phyloP scores from a whole-genome alignment of 257 asterid genomes.

The Thymus mandschuricus region DNA sequence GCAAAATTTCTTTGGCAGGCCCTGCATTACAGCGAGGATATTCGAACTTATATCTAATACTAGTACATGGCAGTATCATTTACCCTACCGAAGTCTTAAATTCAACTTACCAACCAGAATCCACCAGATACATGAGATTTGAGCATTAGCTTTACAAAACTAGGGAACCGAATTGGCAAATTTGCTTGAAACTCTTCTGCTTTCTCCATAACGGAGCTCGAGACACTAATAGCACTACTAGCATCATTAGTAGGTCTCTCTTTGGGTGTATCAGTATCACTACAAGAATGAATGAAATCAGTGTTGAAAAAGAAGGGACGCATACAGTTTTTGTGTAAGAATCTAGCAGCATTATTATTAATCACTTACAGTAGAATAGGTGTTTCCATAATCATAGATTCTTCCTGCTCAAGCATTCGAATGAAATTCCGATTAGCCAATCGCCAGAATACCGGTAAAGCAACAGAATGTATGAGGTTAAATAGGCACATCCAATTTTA shows the following conservation, averaged over 20 bases:
- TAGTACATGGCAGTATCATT: too few species aligned
- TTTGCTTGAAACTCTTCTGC: constrained; percentile 51
- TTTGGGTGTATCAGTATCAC: constrained; percentile 24
- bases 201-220: constrained; percentile 35
- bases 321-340: not conserved
- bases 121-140: constrained; percentile 64
- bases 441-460: not conserved
- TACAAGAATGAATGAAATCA: constrained; percentile 9
- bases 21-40: constrained; percentile 33
- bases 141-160: constrained; percentile 51
- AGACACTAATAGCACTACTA: constrained; percentile 9
- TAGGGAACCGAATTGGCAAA: constrained; percentile 43
- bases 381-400: not conserved
- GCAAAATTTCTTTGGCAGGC: constrained; percentile 62
- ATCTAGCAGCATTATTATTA: constrained; percentile 17
- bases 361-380: constrained; percentile 29
- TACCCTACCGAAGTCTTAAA: not conserved
- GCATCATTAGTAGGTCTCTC: not conserved
- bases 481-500: not conserved
- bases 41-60: not conserved
- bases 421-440: not conserved
- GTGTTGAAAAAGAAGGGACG: not conserved
- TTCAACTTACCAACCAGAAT: constrained; percentile 69
- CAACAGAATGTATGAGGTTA: not conserved
- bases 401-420: constrained; percentile 28